These are phyloP conservation scores for Beauveria bassiana DNA, from an alignment of 2,329 filamentous ascomycete genomes.

Conservation along the genomic window DNA sequence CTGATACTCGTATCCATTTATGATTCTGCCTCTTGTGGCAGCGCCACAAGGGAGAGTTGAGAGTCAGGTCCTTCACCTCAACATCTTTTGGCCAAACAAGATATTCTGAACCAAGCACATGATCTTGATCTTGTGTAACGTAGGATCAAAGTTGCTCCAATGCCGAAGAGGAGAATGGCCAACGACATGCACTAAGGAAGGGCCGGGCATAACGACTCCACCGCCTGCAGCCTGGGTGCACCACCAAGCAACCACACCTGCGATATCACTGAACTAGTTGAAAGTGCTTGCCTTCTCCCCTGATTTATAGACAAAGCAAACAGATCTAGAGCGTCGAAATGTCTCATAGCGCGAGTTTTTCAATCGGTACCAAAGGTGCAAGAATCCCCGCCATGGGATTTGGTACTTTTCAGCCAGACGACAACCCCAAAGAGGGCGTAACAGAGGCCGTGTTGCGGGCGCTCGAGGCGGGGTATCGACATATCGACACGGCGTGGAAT, in stretches of 20 bases:
- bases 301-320: background rate
- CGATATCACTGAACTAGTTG: background rate
- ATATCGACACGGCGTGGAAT: constrained; percentile 9
- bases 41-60: background rate
- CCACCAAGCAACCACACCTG: background rate
- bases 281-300: background rate
- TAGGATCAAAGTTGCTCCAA: background rate
- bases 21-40: background rate
- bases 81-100: background rate
- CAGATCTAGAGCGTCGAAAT: background rate
- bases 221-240: background rate
- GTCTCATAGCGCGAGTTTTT: background rate
- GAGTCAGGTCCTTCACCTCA: background rate
- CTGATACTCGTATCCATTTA: too few species aligned
- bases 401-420: background rate
- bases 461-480: background rate
- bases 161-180: background rate
- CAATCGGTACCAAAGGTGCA: background rate
- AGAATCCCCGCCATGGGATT: background rate
- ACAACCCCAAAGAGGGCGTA: background rate
- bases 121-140: background rate
- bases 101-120: background rate
- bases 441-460: background rate
- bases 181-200: background rate
- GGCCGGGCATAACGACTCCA: background rate